Evolutionary conservation across 1,284 basidiomycete species (phyloP).

Genomic region (Boletus semigastroideus): DNA sequence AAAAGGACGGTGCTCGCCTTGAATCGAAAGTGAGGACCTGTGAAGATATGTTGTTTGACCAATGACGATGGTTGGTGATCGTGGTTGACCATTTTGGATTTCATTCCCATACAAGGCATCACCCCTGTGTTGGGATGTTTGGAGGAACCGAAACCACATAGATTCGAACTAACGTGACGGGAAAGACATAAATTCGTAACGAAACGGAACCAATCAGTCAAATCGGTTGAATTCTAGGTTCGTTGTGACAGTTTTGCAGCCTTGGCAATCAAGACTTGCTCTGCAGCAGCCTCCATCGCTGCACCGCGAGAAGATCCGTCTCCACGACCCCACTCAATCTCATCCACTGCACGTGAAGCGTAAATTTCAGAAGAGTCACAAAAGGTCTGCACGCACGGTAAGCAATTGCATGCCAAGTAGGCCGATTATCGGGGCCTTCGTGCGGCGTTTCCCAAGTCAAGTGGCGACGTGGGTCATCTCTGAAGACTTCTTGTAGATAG

Average conservation of each 20-base stretch:
- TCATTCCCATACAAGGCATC: constrained; percentile 14
- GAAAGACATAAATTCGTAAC: neutral
- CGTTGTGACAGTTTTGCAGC: neutral
- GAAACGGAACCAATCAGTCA: neutral
- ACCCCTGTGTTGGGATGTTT: constrained; percentile 16
- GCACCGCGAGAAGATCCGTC: constrained; percentile 16
- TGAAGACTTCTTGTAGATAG: constrained; percentile 18
- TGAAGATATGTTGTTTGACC: no score
- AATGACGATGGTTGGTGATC: no score
- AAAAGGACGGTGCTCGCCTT: neutral
- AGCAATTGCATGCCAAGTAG: constrained; percentile 29
- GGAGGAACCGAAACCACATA: neutral
- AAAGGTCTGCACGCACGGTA: constrained; percentile 19
- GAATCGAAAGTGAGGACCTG: neutral
- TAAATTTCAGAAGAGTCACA: neutral
- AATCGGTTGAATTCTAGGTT: neutral
- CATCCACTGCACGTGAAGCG: constrained; percentile 19
- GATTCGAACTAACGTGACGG: no score
- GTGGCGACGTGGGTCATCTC: constrained; percentile 14
- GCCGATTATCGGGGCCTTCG: constrained; percentile 24
- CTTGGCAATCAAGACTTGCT: constrained; percentile 20
- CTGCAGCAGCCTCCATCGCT: constrained; percentile 28
- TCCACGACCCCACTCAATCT: constrained; percentile 31
- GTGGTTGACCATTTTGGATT: constrained; percentile 10
- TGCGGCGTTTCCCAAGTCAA: constrained; percentile 23